Conservation (phyloP, 345 rosid species). For the Rhizophora mangle region DNA sequence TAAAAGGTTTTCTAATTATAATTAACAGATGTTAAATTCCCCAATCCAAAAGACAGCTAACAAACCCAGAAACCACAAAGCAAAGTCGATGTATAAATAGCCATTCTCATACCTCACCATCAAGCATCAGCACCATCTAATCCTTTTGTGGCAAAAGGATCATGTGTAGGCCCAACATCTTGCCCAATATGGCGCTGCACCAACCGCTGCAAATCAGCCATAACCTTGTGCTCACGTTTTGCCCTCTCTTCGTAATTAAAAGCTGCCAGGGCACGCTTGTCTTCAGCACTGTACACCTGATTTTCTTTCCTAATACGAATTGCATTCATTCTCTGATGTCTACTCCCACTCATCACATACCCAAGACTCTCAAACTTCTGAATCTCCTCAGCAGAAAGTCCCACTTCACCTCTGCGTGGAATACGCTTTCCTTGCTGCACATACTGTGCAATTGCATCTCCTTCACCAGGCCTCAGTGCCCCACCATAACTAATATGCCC, state of each 20-base stretch:
- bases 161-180: constrained; percentile 92
- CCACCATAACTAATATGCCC: constrained; percentile 99
- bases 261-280: constrained; percentile 93
- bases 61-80: neutral
- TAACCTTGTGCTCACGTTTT: constrained; percentile 94
- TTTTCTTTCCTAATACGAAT: constrained; percentile 99
- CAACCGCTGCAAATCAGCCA: constrained; percentile 89
- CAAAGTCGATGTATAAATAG: neutral
- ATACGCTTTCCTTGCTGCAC: constrained; percentile 99
- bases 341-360: constrained; percentile 98
- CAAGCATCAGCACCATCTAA: constrained; percentile 72
- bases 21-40: no score
- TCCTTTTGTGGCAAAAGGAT: constrained; percentile 73
- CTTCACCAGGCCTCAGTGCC: constrained; percentile 98
- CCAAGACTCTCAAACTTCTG: constrained; percentile 87
- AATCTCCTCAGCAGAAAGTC: constrained; percentile 96
- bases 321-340: constrained; percentile 98
- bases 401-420: constrained; percentile 99
- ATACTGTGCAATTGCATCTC: constrained; percentile 98
- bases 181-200: constrained; percentile 96
- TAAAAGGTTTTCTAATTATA: no score
- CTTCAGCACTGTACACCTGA: constrained; percentile 98
- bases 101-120: constrained; percentile 28
- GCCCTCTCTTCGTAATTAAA: constrained; percentile 98
- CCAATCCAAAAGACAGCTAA: neutral